Evolutionary conservation across 441 rosid species (phyloP).

Genomic region (Erodium moschatum): DNA sequence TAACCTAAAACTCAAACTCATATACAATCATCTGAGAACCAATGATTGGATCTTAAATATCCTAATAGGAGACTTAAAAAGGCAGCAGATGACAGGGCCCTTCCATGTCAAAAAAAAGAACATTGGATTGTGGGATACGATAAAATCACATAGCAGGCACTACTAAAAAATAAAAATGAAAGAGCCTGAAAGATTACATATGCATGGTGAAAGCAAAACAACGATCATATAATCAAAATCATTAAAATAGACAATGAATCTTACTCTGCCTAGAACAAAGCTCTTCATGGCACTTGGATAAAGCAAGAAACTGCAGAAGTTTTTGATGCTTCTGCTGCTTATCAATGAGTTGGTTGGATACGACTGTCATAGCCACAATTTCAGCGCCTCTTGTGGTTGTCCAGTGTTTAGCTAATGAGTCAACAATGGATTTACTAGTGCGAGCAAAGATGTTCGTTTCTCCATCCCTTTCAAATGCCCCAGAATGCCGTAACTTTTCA

Average conservation of each 20-base stretch:
- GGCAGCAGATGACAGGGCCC: constrained; percentile 7
- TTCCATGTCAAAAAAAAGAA: not conserved
- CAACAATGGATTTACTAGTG: constrained; percentile 76
- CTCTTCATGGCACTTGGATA: constrained; percentile 94
- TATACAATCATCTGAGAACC: not conserved
- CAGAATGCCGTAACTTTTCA: constrained; percentile 58
- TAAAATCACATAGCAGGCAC: too few relatives aligned
- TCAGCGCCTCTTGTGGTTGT: constrained; percentile 97
- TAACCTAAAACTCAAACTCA: constrained; percentile 1
- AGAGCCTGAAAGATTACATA: not conserved
- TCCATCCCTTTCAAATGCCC: constrained; percentile 91
- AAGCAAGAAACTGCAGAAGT: constrained; percentile 88
- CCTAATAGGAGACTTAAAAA: constrained; percentile 12
- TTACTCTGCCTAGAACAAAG: constrained; percentile 76
- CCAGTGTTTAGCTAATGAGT: constrained; percentile 97
- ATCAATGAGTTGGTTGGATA: constrained; percentile 66
- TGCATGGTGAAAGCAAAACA: not conserved
- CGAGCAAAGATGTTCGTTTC: constrained; percentile 73
- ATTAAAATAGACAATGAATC: constrained; percentile 21
- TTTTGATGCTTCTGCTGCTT: constrained; percentile 85
- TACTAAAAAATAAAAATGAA: not conserved
- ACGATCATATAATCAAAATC: constrained; percentile 9
- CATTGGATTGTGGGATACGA: not conserved
- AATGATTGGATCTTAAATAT: too few relatives aligned
- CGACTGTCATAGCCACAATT: constrained; percentile 63